Evolutionary conservation across 2,329 filamentous ascomycete species (phyloP).

Genomic region (Cladosporium sphaerospermum): DNA sequence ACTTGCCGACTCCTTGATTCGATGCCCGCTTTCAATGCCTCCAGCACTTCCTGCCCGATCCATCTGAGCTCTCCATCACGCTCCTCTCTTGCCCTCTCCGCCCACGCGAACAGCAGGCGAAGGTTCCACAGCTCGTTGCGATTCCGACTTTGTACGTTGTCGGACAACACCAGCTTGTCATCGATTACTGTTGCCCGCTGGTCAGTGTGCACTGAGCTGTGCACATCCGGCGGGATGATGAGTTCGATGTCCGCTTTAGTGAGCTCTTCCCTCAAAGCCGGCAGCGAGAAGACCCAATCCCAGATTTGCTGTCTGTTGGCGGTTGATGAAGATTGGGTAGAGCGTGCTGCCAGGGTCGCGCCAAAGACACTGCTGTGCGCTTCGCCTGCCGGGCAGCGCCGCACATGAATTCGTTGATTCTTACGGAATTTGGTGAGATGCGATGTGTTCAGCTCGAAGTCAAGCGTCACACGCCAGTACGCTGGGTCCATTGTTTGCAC

Average conservation of each 20-base stretch:
- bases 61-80: conserved; percentile 42
- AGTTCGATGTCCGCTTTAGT: conserved; percentile 57
- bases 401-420: conserved; percentile 69
- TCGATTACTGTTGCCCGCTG: conserved; percentile 61
- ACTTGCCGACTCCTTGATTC: conserved; percentile 30
- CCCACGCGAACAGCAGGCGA: conserved; percentile 59
- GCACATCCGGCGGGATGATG: conserved; percentile 34
- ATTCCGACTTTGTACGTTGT: conserved; percentile 38
- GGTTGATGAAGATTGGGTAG: conserved; percentile 24
- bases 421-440: conserved; percentile 59
- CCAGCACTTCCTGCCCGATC: conserved; percentile 52
- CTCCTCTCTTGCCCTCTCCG: conserved; percentile 39
- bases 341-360: conserved; percentile 68
- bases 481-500: conserved; percentile 58
- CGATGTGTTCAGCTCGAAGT: conserved; percentile 59
- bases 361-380: conserved; percentile 56
- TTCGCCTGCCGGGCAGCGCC: conserved; percentile 51
- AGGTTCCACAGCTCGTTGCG: conserved; percentile 57
- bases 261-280: conserved; percentile 41
- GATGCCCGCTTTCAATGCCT: conserved; percentile 48
- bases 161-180: conserved; percentile 57
- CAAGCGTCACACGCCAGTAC: conserved; percentile 77
- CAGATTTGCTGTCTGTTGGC: conserved; percentile 44
- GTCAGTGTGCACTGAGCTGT: conserved; percentile 44
- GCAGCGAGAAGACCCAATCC: conserved; percentile 67